These are phyloP conservation scores for Fraxinus paxiana DNA, from an alignment of 305 asterid species.

Conservation along the genomic window DNA sequence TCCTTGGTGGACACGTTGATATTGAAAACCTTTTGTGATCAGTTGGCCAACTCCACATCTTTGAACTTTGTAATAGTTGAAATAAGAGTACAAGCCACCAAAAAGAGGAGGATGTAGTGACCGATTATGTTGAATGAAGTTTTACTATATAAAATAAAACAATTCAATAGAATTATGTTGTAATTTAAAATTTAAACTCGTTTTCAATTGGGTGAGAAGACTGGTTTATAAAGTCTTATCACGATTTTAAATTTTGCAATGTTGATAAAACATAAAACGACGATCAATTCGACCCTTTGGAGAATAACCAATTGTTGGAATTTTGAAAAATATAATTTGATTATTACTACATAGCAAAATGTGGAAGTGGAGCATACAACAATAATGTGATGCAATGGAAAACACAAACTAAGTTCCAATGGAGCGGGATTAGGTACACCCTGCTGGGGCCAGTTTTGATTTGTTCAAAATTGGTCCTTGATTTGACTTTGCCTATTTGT, in stretches of 20 bases:
- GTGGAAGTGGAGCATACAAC: neutral
- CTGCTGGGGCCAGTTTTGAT: slow-evolving; percentile 1
- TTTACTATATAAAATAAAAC: neutral
- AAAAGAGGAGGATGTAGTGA: neutral
- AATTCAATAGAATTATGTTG: too few species aligned
- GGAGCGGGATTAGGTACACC: slow-evolving; percentile 7
- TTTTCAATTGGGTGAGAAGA: neutral
- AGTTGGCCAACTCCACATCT: neutral
- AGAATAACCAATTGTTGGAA: neutral
- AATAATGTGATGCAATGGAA: neutral
- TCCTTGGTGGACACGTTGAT: neutral
- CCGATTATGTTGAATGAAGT: neutral
- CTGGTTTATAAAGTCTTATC: neutral
- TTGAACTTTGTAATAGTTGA: neutral
- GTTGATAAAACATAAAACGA: neutral
- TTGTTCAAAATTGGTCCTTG: neutral
- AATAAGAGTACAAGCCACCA: neutral
- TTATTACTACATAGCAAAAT: neutral
- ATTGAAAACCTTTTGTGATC: neutral
- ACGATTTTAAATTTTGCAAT: neutral
- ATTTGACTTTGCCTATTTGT: neutral
- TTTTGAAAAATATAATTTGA: neutral
- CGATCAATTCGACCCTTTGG: neutral
- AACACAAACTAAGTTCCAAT: slow-evolving; percentile 12
- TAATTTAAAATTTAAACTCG: neutral